A percentile compares a stretch with the other conserved stretches of the same genome.
Conservation (phyloP, 352 stramenopile genomes). For the Discostella stelligera region DNA sequence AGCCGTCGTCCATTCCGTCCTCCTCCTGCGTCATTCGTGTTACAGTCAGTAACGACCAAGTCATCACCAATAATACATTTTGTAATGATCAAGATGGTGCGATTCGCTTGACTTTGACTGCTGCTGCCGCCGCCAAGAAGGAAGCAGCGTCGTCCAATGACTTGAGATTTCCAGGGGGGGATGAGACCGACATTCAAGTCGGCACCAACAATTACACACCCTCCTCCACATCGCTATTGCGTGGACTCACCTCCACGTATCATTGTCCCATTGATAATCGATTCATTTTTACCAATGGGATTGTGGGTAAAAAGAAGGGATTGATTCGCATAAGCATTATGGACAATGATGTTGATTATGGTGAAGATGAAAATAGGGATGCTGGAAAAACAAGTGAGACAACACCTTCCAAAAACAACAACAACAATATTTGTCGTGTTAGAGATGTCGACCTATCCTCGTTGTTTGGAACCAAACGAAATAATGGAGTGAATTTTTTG, state of each 20-base stretch:
- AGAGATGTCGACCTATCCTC: slow-evolving; percentile 2
- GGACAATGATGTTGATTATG: not conserved
- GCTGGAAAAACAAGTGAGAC: not conserved
- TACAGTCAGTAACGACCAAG: not conserved
- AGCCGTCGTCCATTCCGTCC: not conserved
- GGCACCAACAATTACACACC: not conserved
- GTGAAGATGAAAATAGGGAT: not conserved
- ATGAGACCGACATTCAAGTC: not conserved
- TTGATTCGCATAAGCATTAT: slow-evolving; percentile 10
- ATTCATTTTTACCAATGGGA: slow-evolving; percentile 23
- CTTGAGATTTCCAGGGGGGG: too few species aligned
- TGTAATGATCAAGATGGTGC: not conserved
- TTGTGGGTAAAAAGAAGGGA: slow-evolving; percentile 3
- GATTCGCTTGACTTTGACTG: not conserved
- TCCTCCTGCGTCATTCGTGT: not conserved
- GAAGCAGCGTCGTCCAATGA: not conserved
- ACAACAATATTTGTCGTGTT: not conserved
- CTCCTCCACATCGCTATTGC: not conserved
- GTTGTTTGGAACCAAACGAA: not conserved
- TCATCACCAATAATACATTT: not conserved
- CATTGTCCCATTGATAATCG: slow-evolving; percentile 12
- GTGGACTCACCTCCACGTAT: slow-evolving; percentile 10
- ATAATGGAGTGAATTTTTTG: not conserved
- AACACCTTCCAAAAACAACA: too few species aligned
- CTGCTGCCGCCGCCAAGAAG: not conserved